These are phyloP conservation scores for Modicella reniformis DNA, from an alignment of 371 early-diverging fungal species.

Conservation along the genomic window DNA sequence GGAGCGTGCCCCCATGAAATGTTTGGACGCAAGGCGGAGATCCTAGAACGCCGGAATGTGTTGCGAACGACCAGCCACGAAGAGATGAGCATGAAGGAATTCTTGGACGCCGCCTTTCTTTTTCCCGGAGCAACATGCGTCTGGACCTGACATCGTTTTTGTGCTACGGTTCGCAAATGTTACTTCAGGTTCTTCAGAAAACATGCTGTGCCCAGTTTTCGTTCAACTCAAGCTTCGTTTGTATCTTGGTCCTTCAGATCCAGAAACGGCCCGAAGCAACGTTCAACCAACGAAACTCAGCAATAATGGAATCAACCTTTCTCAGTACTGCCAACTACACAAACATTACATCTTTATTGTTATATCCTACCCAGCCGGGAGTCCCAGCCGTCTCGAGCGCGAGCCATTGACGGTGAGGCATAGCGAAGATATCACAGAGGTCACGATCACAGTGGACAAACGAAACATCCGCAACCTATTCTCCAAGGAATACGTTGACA, in stretches of 20 bases:
- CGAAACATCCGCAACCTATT: slow-evolving; percentile 19
- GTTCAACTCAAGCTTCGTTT: slow-evolving; percentile 16
- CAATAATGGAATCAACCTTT: slow-evolving; percentile 10
- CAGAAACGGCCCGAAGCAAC: slow-evolving; percentile 1
- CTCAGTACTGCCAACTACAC: slow-evolving; percentile 12
- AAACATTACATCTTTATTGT: slow-evolving; percentile 24
- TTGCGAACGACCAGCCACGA: slow-evolving; percentile 8
- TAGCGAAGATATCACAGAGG: slow-evolving; percentile 10
- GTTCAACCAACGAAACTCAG: slow-evolving; percentile 17
- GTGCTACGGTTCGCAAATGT: slow-evolving; percentile 24
- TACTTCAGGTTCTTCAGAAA: not conserved
- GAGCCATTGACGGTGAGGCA: not conserved
- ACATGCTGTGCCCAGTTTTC: slow-evolving; percentile 13
- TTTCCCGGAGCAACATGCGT: slow-evolving; percentile 17
- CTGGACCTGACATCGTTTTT: slow-evolving; percentile 38
- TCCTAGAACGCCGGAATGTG: slow-evolving; percentile 20
- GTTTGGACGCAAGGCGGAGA: slow-evolving; percentile 15
- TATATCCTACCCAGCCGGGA: slow-evolving; percentile 14
- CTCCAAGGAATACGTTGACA: slow-evolving; percentile 9
- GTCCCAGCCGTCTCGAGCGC: not conserved
- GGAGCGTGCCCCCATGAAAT: slow-evolving; percentile 7
- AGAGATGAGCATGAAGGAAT: slow-evolving; percentile 9
- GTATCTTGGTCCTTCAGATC: not conserved
- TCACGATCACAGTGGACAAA: slow-evolving; percentile 24
- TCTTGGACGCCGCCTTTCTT: slow-evolving; percentile 37